These are phyloP conservation scores for Diaporthe sp. DNA, from an alignment of 2,329 filamentous ascomycete genomes.

Conservation along the genomic window DNA sequence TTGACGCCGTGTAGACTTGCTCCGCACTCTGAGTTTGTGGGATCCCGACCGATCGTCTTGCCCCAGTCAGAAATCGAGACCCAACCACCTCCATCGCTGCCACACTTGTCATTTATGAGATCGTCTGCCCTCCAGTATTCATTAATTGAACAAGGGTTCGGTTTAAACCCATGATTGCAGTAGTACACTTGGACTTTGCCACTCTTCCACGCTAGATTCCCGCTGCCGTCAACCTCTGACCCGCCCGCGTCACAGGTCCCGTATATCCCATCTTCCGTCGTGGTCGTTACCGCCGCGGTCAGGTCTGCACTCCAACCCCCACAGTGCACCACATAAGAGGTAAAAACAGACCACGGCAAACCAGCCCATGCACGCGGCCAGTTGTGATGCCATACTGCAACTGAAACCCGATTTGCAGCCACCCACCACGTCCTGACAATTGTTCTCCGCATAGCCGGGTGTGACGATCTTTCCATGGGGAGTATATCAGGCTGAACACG, in stretches of 20 bases:
- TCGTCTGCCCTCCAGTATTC: constrained; percentile 36
- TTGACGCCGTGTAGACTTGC: constrained; percentile 24
- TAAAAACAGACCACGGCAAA: too few relatives aligned
- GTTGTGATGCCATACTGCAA: too few relatives aligned
- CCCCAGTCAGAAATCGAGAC: constrained; percentile 30
- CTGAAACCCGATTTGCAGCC: too few relatives aligned
- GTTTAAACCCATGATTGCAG: constrained; percentile 32
- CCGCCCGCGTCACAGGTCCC: constrained; percentile 33
- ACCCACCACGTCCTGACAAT: too few relatives aligned
- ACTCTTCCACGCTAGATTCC: constrained; percentile 33
- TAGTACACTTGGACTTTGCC: constrained; percentile 34
- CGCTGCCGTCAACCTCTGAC: constrained; percentile 30
- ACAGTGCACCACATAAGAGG: too few relatives aligned
- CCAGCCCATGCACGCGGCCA: too few relatives aligned
- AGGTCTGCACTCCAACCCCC: constrained; percentile 17
- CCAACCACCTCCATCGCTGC: constrained; percentile 31
- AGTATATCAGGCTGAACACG: too few relatives aligned
- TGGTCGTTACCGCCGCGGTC: constrained; percentile 21
- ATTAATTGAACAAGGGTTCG: constrained; percentile 28
- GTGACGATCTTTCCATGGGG: too few relatives aligned
- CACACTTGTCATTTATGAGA: constrained; percentile 33
- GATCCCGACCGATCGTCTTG: constrained; percentile 34
- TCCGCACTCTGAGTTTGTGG: constrained; percentile 33
- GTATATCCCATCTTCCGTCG: constrained; percentile 25
- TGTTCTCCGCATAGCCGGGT: too few relatives aligned